A percentile compares a stretch with the other conserved stretches of the same genome.
phyloP scores from a whole-genome alignment of 106 monocot genomes.

The Agapanthus africanus region DNA sequence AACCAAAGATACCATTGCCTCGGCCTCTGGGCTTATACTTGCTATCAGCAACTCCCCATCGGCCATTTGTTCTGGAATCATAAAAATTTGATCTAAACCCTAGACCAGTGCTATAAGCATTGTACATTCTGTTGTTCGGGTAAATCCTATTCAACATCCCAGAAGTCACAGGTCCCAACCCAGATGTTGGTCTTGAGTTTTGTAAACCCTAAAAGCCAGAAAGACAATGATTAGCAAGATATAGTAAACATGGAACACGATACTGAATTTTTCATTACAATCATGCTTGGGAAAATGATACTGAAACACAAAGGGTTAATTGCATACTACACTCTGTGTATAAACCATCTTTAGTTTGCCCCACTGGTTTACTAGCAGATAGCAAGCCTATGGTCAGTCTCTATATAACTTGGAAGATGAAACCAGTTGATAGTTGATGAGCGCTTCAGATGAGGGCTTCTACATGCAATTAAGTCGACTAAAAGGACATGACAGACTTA shows the following conservation, averaged over 20 bases:
- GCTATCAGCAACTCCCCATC: constrained; percentile 28
- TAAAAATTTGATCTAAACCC: constrained; percentile 48
- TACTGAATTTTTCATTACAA: background rate
- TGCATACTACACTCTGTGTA: no score
- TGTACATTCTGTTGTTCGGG: constrained; percentile 42
- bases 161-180: constrained; percentile 42
- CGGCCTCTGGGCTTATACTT: constrained; percentile 48
- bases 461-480: no score
- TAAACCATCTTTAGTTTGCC: no score
- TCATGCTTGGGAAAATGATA: constrained; percentile 23
- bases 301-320: no score
- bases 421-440: no score
- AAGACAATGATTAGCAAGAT: background rate
- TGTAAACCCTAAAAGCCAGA: constrained; percentile 47
- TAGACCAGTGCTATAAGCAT: constrained; percentile 26
- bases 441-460: no score
- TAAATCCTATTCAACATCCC: constrained; percentile 47
- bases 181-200: constrained; percentile 34
- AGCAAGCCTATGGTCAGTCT: no score
- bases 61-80: constrained; percentile 40
- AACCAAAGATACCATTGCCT: constrained; percentile 45
- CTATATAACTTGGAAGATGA: no score
- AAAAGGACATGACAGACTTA: no score
- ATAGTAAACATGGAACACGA: background rate
- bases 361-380: no score